These are phyloP conservation scores for Zymoseptoria ardabiliae DNA, from an alignment of 2,329 filamentous ascomycete genomes.

Conservation along the genomic window DNA sequence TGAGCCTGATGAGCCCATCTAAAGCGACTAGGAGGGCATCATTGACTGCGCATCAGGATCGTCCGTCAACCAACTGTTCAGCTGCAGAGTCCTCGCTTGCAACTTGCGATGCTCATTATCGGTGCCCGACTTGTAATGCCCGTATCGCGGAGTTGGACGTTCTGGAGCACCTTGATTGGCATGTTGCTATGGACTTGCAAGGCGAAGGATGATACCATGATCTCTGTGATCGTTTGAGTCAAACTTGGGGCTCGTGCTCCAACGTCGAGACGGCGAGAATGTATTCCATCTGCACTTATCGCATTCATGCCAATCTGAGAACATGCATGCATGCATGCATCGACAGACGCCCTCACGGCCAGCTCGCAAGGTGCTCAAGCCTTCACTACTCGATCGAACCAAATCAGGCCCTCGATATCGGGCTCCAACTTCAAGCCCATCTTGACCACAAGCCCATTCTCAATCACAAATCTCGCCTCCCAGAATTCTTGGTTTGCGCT, in stretches of 20 bases:
- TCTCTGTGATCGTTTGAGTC: too few relatives aligned
- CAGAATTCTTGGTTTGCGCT: not conserved
- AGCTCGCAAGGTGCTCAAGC: not conserved
- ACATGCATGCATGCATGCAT: not conserved
- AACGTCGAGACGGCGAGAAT: not conserved
- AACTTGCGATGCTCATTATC: not conserved
- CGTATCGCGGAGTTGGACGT: not conserved
- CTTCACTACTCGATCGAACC: conserved; percentile 24
- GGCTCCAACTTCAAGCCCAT: conserved; percentile 21
- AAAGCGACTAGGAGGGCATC: not conserved
- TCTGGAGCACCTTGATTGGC: not conserved
- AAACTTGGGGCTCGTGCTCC: not conserved
- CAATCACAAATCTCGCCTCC: conserved; percentile 3
- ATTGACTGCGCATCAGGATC: too few relatives aligned
- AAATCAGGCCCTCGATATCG: conserved; percentile 19
- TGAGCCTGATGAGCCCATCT: not conserved
- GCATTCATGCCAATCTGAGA: not conserved
- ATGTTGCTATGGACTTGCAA: not conserved
- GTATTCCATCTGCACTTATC: not conserved
- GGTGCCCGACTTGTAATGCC: not conserved
- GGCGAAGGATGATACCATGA: not conserved
- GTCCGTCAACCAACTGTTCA: too few relatives aligned
- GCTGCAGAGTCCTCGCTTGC: not conserved
- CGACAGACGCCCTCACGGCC: not conserved
- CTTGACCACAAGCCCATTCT: conserved; percentile 12